These are phyloP conservation scores for Phytophthora hybrid DNA, from an alignment of 352 stramenopile genomes.

Conservation along the genomic window DNA sequence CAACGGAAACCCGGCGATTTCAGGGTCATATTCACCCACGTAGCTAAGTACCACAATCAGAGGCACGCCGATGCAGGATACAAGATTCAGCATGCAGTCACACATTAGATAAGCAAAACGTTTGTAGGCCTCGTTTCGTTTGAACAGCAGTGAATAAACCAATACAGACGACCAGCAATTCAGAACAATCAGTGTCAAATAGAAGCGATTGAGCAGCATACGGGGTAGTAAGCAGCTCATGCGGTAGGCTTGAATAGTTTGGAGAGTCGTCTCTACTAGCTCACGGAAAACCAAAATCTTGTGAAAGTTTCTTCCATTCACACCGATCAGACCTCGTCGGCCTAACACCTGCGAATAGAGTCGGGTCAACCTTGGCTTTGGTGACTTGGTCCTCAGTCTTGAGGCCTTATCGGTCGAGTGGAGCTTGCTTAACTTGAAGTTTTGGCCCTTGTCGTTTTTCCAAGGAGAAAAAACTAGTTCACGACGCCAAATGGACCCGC, in stretches of 20 bases:
- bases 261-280: constrained; percentile 32
- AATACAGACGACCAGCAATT: constrained; percentile 40
- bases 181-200: constrained; percentile 34
- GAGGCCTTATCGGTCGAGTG: neutral
- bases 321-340: constrained; percentile 21
- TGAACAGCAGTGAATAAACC: constrained; percentile 30
- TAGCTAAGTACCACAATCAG: constrained; percentile 32
- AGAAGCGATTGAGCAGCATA: constrained; percentile 44
- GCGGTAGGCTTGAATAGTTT: constrained; percentile 35
- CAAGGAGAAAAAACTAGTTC: constrained; percentile 19
- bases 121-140: constrained; percentile 19
- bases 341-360: constrained; percentile 24
- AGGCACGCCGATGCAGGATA: constrained; percentile 31
- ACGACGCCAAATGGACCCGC: constrained; percentile 14
- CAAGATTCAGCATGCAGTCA: constrained; percentile 33
- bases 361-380: constrained; percentile 4
- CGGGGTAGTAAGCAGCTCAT: constrained; percentile 39
- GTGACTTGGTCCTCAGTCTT: neutral
- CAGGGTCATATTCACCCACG: constrained; percentile 19
- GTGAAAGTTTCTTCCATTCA: constrained; percentile 38
- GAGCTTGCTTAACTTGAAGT: constrained; percentile 1
- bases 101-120: constrained; percentile 26
- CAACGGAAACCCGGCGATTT: constrained; percentile 25
- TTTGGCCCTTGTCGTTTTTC: neutral
- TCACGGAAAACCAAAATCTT: constrained; percentile 30